Percentiles rank a stretch among this genome's conserved stretches.
Evolutionary conservation across 306 rosid species (phyloP).

Genomic region (Dicorynia guianensis): DNA sequence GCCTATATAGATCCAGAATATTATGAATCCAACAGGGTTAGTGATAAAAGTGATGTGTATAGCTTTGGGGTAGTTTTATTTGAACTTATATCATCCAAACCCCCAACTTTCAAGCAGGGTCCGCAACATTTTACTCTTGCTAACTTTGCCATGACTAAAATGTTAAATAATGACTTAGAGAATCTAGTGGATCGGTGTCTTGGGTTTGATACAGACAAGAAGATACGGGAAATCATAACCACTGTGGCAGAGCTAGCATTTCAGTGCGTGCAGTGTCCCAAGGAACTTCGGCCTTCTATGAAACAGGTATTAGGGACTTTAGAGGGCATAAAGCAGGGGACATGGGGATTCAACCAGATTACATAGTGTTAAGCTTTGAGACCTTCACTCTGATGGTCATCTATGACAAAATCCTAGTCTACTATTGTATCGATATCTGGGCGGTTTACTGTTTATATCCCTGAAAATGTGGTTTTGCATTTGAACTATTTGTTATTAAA

Average conservation of each 20-base stretch:
- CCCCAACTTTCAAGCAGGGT: neutral
- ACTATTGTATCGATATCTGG: too few species aligned
- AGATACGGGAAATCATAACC: conserved; percentile 39
- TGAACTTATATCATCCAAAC: conserved; percentile 68
- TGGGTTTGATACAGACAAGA: conserved; percentile 48
- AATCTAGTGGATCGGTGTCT: conserved; percentile 58
- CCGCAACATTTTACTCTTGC: neutral
- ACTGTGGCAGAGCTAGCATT: conserved; percentile 72
- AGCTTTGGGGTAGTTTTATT: conserved; percentile 75
- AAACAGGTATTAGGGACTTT: conserved; percentile 51
- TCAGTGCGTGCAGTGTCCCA: conserved; percentile 63
- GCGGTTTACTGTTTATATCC: too few species aligned
- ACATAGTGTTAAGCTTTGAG: too few species aligned
- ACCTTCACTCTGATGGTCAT: too few species aligned
- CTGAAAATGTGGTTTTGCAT: too few species aligned
- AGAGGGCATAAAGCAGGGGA: conserved; percentile 41
- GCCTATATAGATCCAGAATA: conserved; percentile 80
- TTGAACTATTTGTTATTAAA: too few species aligned
- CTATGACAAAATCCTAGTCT: too few species aligned
- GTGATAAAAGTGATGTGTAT: conserved; percentile 69
- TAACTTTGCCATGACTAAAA: conserved; percentile 52
- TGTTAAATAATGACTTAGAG: conserved; percentile 49
- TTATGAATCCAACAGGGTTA: conserved; percentile 55
- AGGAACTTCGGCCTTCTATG: conserved; percentile 70
- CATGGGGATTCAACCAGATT: conserved; percentile 25